Percentiles rank a stretch among this genome's conserved stretches.
Evolutionary conservation across 208 protist species (phyloP).

Genomic region (Leptomonas pyrrhocoris): DNA sequence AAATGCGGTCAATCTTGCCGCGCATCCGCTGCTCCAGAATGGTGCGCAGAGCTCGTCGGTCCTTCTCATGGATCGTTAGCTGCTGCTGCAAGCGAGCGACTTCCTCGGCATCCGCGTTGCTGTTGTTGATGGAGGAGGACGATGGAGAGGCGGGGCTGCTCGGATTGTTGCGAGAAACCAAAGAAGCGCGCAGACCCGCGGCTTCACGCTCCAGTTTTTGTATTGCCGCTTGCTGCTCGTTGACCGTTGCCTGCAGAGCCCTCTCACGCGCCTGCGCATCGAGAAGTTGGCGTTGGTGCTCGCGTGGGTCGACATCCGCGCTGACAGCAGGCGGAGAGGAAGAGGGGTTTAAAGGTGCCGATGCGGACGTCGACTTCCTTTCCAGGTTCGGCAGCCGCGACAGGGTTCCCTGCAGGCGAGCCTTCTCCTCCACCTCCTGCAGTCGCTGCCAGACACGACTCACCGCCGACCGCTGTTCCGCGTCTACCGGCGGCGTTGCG

Average conservation of each 20-base stretch:
- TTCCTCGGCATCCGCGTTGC: conserved; percentile 5
- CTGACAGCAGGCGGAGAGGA: neutral
- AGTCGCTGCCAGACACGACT: conserved; percentile 57
- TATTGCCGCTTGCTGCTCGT: conserved; percentile 16
- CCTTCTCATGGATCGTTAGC: conserved; percentile 62
- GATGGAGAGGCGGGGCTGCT: neutral
- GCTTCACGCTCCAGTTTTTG: conserved; percentile 18
- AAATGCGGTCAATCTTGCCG: conserved; percentile 78
- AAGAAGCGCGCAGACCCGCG: neutral
- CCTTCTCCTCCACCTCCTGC: conserved; percentile 52
- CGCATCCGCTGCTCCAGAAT: conserved; percentile 91
- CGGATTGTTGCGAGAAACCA: neutral
- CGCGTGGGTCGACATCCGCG: neutral
- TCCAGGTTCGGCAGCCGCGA: conserved; percentile 21
- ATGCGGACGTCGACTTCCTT: neutral
- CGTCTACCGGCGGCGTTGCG: conserved; percentile 10
- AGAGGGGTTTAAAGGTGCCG: neutral
- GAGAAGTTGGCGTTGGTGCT: neutral
- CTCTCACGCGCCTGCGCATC: conserved; percentile 13
- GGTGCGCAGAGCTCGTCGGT: conserved; percentile 76
- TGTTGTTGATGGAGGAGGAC: neutral
- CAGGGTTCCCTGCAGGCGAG: conserved; percentile 25
- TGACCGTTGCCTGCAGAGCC: conserved; percentile 4
- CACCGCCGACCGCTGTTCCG: conserved; percentile 35
- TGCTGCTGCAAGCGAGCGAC: conserved; percentile 17